Evolutionary conservation across 345 rosid genomes (phyloP).

Genomic region (Eucalyptus globulus): DNA sequence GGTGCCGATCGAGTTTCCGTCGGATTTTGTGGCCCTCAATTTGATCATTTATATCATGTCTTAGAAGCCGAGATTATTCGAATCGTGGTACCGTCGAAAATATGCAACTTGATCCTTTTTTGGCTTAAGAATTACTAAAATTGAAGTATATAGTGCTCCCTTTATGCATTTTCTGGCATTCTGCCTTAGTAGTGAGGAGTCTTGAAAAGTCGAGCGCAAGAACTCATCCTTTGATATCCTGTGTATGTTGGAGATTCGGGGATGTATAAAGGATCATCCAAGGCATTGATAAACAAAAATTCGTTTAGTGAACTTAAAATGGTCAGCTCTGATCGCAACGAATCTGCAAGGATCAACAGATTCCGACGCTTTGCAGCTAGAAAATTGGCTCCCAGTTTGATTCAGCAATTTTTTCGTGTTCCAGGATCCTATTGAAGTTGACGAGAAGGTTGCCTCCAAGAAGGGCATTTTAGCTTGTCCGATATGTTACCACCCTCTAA

Average conservation of each 20-base stretch:
- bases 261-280: background rate
- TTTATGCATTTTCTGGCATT: background rate
- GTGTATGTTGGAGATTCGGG: background rate
- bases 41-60: background rate
- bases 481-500: slow-evolving; percentile 44
- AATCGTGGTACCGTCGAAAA: background rate
- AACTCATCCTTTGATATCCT: background rate
- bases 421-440: slow-evolving; percentile 18
- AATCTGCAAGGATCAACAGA: background rate
- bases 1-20: background rate
- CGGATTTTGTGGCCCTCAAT: background rate
- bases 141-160: background rate
- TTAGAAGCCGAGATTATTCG: background rate
- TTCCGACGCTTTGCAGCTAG: background rate
- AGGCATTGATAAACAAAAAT: background rate
- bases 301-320: background rate
- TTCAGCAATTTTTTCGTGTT: background rate
- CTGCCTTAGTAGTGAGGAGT: background rate
- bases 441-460: slow-evolving; percentile 6
- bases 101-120: background rate
- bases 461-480: slow-evolving; percentile 60
- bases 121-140: background rate
- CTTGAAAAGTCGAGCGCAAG: background rate
- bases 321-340: background rate
- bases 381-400: background rate